Percentiles rank a stretch among this genome's conserved stretches.
Conservation (phyloP, 106 monocot genomes). For the Dendrobium chrysotoxum region DNA sequence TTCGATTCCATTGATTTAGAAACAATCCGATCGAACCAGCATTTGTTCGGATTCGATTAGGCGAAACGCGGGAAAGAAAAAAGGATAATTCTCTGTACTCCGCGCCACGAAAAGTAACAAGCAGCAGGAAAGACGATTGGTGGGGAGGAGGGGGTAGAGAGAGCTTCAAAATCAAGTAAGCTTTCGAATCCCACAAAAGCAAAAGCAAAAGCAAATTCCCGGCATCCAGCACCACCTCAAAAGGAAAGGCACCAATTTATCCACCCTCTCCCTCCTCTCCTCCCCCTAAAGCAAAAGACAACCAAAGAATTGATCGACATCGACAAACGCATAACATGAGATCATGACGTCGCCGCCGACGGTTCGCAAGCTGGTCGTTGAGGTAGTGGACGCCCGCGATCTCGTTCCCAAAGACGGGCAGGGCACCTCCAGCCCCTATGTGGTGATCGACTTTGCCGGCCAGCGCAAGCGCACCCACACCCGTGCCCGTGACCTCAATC, state of each 20-base stretch:
- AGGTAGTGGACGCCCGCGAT: constrained; percentile 82
- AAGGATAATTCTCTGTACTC: not conserved
- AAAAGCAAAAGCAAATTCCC: constrained; percentile 8
- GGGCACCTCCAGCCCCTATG: constrained; percentile 79
- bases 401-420: constrained; percentile 92
- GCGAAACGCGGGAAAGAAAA: too few relatives aligned
- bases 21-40: not conserved
- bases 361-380: constrained; percentile 62
- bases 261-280: not conserved
- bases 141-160: not conserved
- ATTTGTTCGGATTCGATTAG: not conserved
- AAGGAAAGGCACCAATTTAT: not conserved
- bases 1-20: too few relatives aligned
- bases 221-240: not conserved
- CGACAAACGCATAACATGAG: not conserved
- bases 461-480: constrained; percentile 88
- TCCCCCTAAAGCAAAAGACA: not conserved
- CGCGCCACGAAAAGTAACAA: not conserved
- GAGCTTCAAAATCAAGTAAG: not conserved
- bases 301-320: not conserved
- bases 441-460: constrained; percentile 79
- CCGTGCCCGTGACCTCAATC: constrained; percentile 56
- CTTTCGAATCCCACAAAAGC: constrained; percentile 1
- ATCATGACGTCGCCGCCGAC: constrained; percentile 22
- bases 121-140: not conserved